Evolutionary conservation across 2,329 filamentous ascomycete species (phyloP).

Genomic region (Neobulgaria alba): DNA sequence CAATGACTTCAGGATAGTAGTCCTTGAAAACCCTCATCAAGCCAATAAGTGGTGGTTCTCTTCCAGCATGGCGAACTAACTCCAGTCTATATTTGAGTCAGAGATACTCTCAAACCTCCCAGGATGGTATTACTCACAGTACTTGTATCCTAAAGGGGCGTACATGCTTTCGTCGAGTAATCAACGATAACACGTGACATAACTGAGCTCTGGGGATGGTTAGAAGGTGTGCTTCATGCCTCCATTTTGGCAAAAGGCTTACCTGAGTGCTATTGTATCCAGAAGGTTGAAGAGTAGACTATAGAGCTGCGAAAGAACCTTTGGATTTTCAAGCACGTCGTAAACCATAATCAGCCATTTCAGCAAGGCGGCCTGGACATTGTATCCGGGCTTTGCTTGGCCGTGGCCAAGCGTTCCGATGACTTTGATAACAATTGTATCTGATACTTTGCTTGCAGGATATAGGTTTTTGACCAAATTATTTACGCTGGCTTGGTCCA

Average conservation of each 20-base stretch:
- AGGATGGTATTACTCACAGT: slow-evolving; percentile 40
- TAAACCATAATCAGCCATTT: slow-evolving; percentile 74
- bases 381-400: slow-evolving; percentile 62
- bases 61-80: slow-evolving; percentile 52
- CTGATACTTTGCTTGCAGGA: slow-evolving; percentile 55
- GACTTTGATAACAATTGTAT: slow-evolving; percentile 53
- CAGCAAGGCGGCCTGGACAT: slow-evolving; percentile 61
- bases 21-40: slow-evolving; percentile 79
- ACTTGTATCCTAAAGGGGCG: slow-evolving; percentile 75
- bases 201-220: slow-evolving; percentile 33
- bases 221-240: slow-evolving; percentile 1
- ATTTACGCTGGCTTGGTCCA: slow-evolving; percentile 68
- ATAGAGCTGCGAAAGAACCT: slow-evolving; percentile 60
- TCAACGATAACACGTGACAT: slow-evolving; percentile 69
- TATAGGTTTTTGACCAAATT: slow-evolving; percentile 67
- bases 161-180: slow-evolving; percentile 76
- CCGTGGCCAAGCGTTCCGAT: slow-evolving; percentile 71
- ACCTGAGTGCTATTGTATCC: slow-evolving; percentile 70
- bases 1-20: slow-evolving; percentile 82
- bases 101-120: not conserved
- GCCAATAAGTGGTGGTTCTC: slow-evolving; percentile 66
- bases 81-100: slow-evolving; percentile 38
- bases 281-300: slow-evolving; percentile 71
- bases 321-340: slow-evolving; percentile 56
- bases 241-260: slow-evolving; percentile 12